These are phyloP conservation scores for Usnea hakonensis DNA, from an alignment of 495 filamentous ascomycete species.

Conservation along the genomic window DNA sequence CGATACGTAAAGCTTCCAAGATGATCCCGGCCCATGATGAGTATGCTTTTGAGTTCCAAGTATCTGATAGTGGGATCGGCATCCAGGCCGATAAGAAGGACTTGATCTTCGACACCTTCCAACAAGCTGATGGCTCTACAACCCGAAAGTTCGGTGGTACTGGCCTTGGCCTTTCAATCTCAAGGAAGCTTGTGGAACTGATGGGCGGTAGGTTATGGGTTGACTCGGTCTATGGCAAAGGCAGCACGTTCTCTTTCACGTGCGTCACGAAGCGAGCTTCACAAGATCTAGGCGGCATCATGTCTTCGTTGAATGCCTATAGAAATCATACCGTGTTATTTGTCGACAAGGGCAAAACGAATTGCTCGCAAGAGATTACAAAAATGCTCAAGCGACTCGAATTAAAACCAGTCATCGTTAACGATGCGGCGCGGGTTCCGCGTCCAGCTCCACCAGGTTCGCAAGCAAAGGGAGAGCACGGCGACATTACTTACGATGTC, in stretches of 20 bases:
- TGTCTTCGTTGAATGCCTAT: slow-evolving; percentile 80
- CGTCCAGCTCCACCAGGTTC: slow-evolving; percentile 49
- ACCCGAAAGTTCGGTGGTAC: slow-evolving; percentile 96
- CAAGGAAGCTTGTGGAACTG: slow-evolving; percentile 86
- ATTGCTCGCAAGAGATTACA: slow-evolving; percentile 62
- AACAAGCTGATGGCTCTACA: slow-evolving; percentile 96
- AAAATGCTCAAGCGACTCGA: slow-evolving; percentile 73
- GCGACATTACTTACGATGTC: slow-evolving; percentile 76
- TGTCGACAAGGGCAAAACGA: slow-evolving; percentile 86
- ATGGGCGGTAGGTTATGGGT: slow-evolving; percentile 99
- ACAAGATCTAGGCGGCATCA: slow-evolving; percentile 71
- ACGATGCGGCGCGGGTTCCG: slow-evolving; percentile 53
- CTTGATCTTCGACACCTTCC: slow-evolving; percentile 98
- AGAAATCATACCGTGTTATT: slow-evolving; percentile 84
- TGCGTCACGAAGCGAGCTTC: slow-evolving; percentile 84
- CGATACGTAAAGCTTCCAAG: slow-evolving; percentile 60
- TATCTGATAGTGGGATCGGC: slow-evolving; percentile 95
- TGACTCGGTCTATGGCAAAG: slow-evolving; percentile 83
- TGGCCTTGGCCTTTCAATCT: slow-evolving; percentile 92
- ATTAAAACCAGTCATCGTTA: slow-evolving; percentile 73
- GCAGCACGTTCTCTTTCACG: slow-evolving; percentile 95
- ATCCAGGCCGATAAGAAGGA: slow-evolving; percentile 95
- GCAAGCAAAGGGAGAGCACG: slow-evolving; percentile 48
- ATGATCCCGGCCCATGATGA: slow-evolving; percentile 48
- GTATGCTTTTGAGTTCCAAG: slow-evolving; percentile 93